Evolutionary conservation across 2,329 filamentous ascomycete species (phyloP), one percentile per base, ranked within the genome.

Genomic region (Tolypocladium capitatum): DNA sequence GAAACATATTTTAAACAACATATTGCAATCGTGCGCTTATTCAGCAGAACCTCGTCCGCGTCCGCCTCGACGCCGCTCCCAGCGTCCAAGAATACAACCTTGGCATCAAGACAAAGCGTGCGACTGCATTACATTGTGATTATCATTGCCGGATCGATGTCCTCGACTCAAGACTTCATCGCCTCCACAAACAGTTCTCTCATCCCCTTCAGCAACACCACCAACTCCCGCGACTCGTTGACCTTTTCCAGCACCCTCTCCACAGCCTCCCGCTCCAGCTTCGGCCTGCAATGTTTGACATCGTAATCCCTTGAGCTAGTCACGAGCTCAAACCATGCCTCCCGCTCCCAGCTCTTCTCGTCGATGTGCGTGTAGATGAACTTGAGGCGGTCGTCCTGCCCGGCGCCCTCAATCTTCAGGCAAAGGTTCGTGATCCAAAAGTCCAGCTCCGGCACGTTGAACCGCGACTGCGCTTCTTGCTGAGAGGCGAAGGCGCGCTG

Each of bases 351-450:
- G 61, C 92, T 83, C 58, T 81, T 79, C 69, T 94, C 88, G 60
- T 94, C 81, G 42, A 97, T 73, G 63, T 94, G 86, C 28, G 81
- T 85, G 61, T 88, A 98, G 2, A 92, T 78, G 63, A 98, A 95
- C 65, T 91, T 91, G 56, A 98, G 72, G 27, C 86, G 77, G 66
- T 96, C 90, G 52, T 86, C 82, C 60, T 80, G 78, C 1, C 87
- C 90, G 0, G 86, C 86, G 2, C 91, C 91, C 61, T 97, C 91
- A 60, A 98, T 94, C 51, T 84, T 75, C 61, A 97, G 66, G 49
- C 91, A 90, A 50, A 98, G 71, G 62, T 91, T 92, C 47, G 84
- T 84, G 63, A 94, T 86, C 92, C 92, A 98, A 63, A 97, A 97
- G 56, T 90, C 86, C 42, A 98, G 75, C 69, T 98, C 92, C 0